Evolutionary conservation across 2,329 filamentous ascomycete genomes (phyloP).

Genomic region (Drechslerella dactyloides): DNA sequence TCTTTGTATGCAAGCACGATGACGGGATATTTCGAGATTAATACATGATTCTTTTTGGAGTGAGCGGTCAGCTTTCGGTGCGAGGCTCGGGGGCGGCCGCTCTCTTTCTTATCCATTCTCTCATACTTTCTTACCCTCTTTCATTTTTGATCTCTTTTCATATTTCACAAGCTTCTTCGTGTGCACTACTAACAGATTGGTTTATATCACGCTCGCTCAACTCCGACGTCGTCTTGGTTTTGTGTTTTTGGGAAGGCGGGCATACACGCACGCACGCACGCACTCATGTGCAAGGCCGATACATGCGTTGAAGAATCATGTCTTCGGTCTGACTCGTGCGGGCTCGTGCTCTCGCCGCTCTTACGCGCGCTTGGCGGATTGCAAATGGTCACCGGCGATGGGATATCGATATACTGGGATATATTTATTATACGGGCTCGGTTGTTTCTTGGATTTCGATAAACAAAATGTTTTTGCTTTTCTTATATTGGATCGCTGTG

Average conservation of each 20-base stretch:
- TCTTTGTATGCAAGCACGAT: conserved; percentile 4
- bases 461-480: background rate
- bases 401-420: conserved; percentile 49
- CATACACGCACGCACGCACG: background rate
- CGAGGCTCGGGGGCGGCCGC: background rate
- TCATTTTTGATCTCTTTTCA: no score
- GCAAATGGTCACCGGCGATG: no score
- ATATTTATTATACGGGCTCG: conserved; percentile 60
- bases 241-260: background rate
- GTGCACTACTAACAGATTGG: no score
- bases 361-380: no score
- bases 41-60: background rate
- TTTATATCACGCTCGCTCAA: background rate
- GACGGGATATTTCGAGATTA: conserved; percentile 1
- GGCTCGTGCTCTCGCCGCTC: no score
- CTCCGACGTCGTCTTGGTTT: background rate
- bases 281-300: no score
- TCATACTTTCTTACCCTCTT: background rate
- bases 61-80: background rate
- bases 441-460: conserved; percentile 60
- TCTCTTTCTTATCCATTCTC: background rate
- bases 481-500: background rate
- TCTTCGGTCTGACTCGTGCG: no score
- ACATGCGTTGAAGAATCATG: conserved; percentile 1
- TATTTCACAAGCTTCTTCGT: no score